These are phyloP conservation scores for Haematococcus lacustris DNA, from an alignment of 139 green algal genomes.

Conservation along the genomic window DNA sequence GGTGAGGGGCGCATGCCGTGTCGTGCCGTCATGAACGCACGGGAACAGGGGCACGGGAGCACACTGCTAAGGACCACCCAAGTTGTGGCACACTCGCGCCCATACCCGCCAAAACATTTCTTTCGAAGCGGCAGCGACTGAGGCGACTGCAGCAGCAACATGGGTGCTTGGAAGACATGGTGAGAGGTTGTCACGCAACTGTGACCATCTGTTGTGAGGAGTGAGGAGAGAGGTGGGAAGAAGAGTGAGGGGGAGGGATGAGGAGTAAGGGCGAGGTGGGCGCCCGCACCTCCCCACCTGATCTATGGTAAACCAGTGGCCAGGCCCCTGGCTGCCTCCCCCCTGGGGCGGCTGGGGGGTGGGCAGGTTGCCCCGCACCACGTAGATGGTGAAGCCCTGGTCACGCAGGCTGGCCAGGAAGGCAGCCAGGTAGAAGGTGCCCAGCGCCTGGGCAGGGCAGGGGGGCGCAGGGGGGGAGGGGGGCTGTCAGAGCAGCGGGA, in stretches of 20 bases:
- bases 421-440: conserved; percentile 68
- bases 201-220: not conserved
- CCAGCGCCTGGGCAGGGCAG: conserved; percentile 63
- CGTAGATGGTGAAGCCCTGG: conserved; percentile 74
- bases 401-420: conserved; percentile 56
- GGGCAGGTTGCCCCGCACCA: conserved; percentile 22
- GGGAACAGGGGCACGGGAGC: too few relatives aligned
- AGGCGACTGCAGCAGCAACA: too few relatives aligned
- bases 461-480: too few relatives aligned
- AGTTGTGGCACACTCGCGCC: too few relatives aligned
- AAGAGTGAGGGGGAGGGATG: not conserved
- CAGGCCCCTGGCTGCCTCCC: not conserved
- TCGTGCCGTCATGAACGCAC: too few relatives aligned
- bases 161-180: not conserved
- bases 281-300: conserved; percentile 8
- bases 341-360: not conserved
- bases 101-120: too few relatives aligned
- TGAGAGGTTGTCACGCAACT: not conserved
- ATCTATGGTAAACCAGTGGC: conserved; percentile 28
- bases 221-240: not conserved
- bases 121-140: too few relatives aligned
- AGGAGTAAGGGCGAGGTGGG: not conserved
- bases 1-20: too few relatives aligned
- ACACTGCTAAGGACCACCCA: too few relatives aligned
- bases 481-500: not conserved